Evolutionary conservation across 805 yeast species (phyloP), one percentile per base, ranked within the genome.

Genomic region (Wickerhamomyces tratensis): DNA sequence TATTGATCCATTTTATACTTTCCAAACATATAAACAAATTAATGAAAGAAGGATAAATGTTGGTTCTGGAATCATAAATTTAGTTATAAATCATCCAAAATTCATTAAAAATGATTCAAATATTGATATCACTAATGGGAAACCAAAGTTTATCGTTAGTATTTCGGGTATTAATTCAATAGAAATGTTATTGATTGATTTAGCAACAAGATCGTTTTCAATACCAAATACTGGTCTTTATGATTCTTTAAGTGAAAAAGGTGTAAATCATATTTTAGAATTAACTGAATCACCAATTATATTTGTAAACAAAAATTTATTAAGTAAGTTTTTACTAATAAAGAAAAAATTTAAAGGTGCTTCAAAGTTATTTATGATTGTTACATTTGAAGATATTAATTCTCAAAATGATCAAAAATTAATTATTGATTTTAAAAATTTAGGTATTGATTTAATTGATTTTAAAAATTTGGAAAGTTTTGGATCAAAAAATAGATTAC

Each of bases 171-270:
- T 57, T n/a, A 77, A 77, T 52, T 60, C 79, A 37, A 57, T 68
- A 11, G 81, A 78, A 57, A 78, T 84, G 85, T 63, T 67, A 25
- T 49, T 77, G 26, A 56, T 78, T 25, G 85, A 79, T 57, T 56
- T 77, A 49, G 82, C 84, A 2, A 73, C 79, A 47, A 58, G 63
- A 13, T 64, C 74, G 7, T 75, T 70, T 62, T 68, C 65, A 62
- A 71, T 58, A 38, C 62, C 69, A 25, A 57, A 63, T 40, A 71
- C 71, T 2, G 63, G 70, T 5, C 49, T 70, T 15, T 70, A 70
- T 45, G 74, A 69, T 39, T 65, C 72, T 5, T 48, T 70, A 34
- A 71, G 69, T 33, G 71, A 77, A 5, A 68, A 63, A 26, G 65
- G 82, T 12, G 64, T 80, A 25, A 64, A 62, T 43, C 75, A 76